Percentiles rank a stretch among this genome's conserved stretches.
Conservation (phyloP, 805 yeast genomes). For the Cyberlindnera saturnus region DNA sequence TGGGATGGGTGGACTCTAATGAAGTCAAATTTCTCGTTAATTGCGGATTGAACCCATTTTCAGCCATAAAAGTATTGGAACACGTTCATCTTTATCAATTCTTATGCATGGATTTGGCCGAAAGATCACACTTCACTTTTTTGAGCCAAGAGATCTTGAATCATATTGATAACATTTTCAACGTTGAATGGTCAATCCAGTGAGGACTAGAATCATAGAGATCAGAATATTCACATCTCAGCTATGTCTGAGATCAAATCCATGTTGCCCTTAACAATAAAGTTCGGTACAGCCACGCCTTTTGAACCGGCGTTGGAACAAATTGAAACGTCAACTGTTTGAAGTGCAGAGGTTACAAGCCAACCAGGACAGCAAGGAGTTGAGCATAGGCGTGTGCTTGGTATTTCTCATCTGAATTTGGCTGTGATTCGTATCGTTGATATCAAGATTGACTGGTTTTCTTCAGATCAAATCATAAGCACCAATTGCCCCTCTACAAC, state of each 20-base stretch:
- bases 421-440: too few relatives aligned
- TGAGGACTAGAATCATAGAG: not conserved
- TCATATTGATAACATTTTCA: slow-evolving; percentile 2
- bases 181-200: slow-evolving; percentile 7
- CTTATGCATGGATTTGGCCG: slow-evolving; percentile 2
- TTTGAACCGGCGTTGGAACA: slow-evolving; percentile 5
- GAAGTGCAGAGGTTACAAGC: not conserved
- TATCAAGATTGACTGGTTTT: not conserved
- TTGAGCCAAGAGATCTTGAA: not conserved
- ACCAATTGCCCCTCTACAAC: not conserved
- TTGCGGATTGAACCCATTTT: slow-evolving; percentile 16
- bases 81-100: slow-evolving; percentile 4
- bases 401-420: too few relatives aligned
- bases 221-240: too few relatives aligned
- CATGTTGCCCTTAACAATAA: not conserved
- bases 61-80: slow-evolving; percentile 5
- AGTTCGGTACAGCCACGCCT: slow-evolving; percentile 3
- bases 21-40: slow-evolving; percentile 5
- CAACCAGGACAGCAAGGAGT: too few relatives aligned
- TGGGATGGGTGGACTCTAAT: not conserved
- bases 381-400: too few relatives aligned
- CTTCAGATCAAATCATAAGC: not conserved
- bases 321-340: slow-evolving; percentile 18
- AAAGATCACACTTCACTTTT: slow-evolving; percentile 1
- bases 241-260: too few relatives aligned